Percentiles rank a stretch among this genome's conserved stretches.
Conservation (phyloP, 305 asterid genomes). For the Solanum hybrid region DNA sequence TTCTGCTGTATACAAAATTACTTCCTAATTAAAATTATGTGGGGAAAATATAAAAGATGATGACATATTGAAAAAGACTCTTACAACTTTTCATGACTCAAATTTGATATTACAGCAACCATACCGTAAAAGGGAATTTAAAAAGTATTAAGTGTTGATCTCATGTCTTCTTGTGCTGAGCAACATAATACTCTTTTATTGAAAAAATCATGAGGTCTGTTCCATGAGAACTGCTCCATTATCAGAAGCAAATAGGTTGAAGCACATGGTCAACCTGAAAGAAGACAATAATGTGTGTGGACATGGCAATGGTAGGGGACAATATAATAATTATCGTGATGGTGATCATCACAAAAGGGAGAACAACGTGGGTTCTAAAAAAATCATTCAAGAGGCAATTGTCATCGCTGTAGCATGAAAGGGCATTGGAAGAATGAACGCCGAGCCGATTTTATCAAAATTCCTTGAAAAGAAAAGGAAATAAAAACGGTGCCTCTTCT, state of each 20-base stretch:
- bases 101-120: not conserved
- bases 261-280: not conserved
- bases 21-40: not conserved
- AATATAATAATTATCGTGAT: not conserved
- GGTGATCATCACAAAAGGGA: not conserved
- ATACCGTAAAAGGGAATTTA: too few species aligned
- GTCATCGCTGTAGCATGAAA: not conserved
- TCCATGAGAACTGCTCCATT: not conserved
- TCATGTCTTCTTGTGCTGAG: not conserved
- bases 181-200: not conserved
- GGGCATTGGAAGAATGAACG: not conserved
- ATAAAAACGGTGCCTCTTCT: not conserved
- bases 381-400: not conserved
- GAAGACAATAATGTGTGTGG: not conserved
- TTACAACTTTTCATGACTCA: not conserved
- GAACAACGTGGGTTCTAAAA: not conserved
- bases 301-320: not conserved
- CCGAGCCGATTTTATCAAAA: not conserved
- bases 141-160: not conserved
- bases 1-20: not conserved
- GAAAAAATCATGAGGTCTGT: not conserved
- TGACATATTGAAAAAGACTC: not conserved
- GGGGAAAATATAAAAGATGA: not conserved
- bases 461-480: not conserved
- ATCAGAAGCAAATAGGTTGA: not conserved